Evolutionary conservation across 192 early-diverging fungal species (phyloP).

Genomic region (Gryganskiella cystojenkinii): DNA sequence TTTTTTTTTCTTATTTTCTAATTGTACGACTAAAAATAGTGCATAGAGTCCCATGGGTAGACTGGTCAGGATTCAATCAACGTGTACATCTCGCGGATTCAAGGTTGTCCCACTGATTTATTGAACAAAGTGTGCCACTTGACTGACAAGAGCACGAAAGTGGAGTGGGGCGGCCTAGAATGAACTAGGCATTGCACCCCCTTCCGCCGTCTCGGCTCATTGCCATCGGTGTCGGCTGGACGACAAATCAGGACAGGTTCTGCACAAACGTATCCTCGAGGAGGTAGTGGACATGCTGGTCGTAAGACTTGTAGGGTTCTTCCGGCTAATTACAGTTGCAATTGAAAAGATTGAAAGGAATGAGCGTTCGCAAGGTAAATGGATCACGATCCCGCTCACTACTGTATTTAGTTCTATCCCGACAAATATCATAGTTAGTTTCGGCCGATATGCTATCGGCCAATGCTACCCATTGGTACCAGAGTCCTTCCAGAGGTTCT

Average conservation of each 20-base stretch:
- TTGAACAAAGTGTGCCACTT: too few species aligned
- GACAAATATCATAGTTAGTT: not conserved
- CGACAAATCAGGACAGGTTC: not conserved
- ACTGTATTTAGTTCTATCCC: too few species aligned
- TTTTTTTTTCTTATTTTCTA: not conserved
- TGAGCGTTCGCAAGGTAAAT: too few species aligned
- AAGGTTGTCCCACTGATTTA: too few species aligned
- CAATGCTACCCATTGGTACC: not conserved
- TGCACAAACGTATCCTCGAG: conserved; percentile 4
- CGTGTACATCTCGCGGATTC: conserved; percentile 2
- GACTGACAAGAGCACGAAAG: too few species aligned
- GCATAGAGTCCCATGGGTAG: conserved; percentile 6
- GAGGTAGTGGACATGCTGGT: conserved; percentile 11
- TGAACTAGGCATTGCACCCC: too few species aligned
- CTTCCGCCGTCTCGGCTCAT: too few species aligned
- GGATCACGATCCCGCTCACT: too few species aligned
- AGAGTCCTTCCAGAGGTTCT: not conserved
- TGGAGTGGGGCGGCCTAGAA: too few species aligned
- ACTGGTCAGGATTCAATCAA: conserved; percentile 9
- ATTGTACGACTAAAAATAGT: not conserved
- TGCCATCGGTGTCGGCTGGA: conserved; percentile 3
- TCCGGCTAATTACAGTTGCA: not conserved
- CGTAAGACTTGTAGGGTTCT: conserved; percentile 5
- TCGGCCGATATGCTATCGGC: not conserved
- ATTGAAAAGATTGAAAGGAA: conserved; percentile 6